Evolutionary conservation across 768 basidiomycete genomes (phyloP).

Genomic region (Xerocomellus intermedius): DNA sequence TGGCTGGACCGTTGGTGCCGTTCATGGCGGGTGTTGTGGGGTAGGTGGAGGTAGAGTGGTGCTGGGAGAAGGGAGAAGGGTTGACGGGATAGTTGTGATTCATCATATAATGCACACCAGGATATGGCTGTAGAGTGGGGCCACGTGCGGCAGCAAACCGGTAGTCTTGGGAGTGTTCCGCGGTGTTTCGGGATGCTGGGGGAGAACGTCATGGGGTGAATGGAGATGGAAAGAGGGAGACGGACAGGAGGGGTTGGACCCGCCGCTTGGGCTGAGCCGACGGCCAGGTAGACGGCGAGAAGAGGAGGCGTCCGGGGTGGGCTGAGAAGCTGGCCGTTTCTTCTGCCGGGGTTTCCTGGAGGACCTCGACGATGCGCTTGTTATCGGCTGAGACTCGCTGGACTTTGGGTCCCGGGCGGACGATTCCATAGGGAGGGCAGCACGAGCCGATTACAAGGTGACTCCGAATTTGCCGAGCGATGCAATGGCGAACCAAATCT

Average conservation of each 20-base stretch:
- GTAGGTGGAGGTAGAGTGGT: conserved; percentile 39
- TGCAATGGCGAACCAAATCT: conserved; percentile 13
- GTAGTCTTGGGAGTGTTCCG: conserved; percentile 26
- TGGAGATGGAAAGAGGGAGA: conserved; percentile 2
- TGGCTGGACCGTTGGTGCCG: conserved; percentile 39
- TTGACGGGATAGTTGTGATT: conserved; percentile 67
- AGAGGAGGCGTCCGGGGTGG: conserved; percentile 21
- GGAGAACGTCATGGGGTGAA: conserved; percentile 11
- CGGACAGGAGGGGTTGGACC: conserved; percentile 19
- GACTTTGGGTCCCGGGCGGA: conserved; percentile 48
- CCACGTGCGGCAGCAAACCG: conserved; percentile 39
- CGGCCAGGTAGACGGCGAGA: conserved; percentile 29
- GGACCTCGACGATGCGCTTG: conserved; percentile 35
- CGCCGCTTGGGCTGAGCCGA: conserved; percentile 25
- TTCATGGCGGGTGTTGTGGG: conserved; percentile 35
- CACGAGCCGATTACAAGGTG: conserved; percentile 26
- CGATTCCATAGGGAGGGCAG: conserved; percentile 43
- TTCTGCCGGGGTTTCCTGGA: conserved; percentile 56
- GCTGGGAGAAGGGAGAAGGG: conserved; percentile 49
- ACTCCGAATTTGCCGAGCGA: conserved; percentile 35
- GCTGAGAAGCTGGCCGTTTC: conserved; percentile 39
- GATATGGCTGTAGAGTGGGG: conserved; percentile 52
- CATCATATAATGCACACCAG: conserved; percentile 59
- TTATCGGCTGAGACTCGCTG: conserved; percentile 41
- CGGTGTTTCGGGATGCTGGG: conserved; percentile 17